Evolutionary conservation across 495 filamentous ascomycete species (phyloP).

Genomic region (Hypoxylon cercidicola): DNA sequence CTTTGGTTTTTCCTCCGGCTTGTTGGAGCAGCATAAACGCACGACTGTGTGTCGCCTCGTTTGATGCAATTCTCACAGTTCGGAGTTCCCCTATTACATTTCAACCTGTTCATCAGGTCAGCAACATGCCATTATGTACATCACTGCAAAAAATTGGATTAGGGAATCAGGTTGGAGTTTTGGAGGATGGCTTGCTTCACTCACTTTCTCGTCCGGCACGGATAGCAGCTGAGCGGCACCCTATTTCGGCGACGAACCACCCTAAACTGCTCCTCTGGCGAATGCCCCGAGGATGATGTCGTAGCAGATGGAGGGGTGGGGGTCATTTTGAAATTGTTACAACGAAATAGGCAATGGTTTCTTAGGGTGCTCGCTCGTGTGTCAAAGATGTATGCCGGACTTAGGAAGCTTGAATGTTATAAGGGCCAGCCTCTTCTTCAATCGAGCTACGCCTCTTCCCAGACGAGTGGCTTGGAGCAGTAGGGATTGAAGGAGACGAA

Average conservation of each 20-base stretch:
- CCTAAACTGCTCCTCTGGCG: conserved; percentile 86
- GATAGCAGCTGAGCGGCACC: conserved; percentile 92
- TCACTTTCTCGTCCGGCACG: conserved; percentile 95
- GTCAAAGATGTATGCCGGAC: conserved; percentile 39
- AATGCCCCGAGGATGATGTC: conserved; percentile 77
- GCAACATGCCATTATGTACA: conserved; percentile 27
- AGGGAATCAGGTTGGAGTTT: conserved; percentile 35
- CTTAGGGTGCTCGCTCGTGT: conserved; percentile 33
- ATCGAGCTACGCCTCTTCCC: conserved; percentile 16
- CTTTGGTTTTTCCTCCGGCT: conserved; percentile 80
- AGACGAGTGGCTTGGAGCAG: conserved; percentile 1
- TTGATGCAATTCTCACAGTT: conserved; percentile 94
- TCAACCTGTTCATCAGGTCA: conserved; percentile 59
- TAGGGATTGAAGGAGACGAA: conserved; percentile 20
- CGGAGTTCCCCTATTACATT: conserved; percentile 92
- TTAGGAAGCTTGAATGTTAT: conserved; percentile 40
- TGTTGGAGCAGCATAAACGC: conserved; percentile 86
- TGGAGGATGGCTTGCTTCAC: conserved; percentile 44
- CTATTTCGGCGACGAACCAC: conserved; percentile 94
- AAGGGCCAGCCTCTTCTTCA: conserved; percentile 33
- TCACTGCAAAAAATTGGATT: conserved; percentile 38
- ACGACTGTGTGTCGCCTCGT: conserved; percentile 82
- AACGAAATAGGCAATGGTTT: conserved; percentile 20
- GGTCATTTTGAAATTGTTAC: conserved; percentile 66
- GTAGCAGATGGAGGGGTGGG: conserved; percentile 92